A percentile compares a stretch with the other conserved stretches of the same genome.
phyloP scores from a whole-genome alignment of 2,329 filamentous ascomycete species.

The Talaromyces sp. region DNA sequence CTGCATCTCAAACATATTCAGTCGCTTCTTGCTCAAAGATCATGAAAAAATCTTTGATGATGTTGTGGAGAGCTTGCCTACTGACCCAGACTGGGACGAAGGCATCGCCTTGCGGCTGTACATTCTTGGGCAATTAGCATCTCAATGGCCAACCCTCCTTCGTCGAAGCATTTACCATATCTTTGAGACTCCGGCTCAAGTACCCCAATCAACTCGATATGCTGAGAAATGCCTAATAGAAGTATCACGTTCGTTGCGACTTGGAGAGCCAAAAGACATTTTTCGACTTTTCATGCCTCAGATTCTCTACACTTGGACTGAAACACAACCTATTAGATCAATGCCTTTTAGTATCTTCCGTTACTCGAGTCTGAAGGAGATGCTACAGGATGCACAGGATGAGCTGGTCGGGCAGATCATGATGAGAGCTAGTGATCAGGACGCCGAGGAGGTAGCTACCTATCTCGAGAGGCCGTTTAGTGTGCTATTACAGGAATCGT shows the following conservation, averaged over 20 bases:
- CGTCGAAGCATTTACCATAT: conserved; percentile 88
- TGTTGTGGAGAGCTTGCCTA: conserved; percentile 73
- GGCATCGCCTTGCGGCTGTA: conserved; percentile 81
- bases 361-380: conserved; percentile 63
- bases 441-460: conserved; percentile 58
- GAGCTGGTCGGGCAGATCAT: conserved; percentile 77
- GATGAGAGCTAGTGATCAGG: conserved; percentile 70
- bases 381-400: conserved; percentile 67
- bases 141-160: conserved; percentile 78
- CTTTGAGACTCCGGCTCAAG: conserved; percentile 79
- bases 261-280: conserved; percentile 65
- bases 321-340: conserved; percentile 59
- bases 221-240: conserved; percentile 66
- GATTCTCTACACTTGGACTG: conserved; percentile 85
- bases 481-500: conserved; percentile 63
- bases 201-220: conserved; percentile 62
- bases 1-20: conserved; percentile 70
- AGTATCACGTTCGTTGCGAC: conserved; percentile 62
- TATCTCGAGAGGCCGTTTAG: conserved; percentile 53
- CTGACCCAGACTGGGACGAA: conserved; percentile 66
- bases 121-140: conserved; percentile 71
- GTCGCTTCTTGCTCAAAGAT: conserved; percentile 72
- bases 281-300: conserved; percentile 85
- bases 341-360: conserved; percentile 86
- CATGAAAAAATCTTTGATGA: conserved; percentile 85